phyloP scores from a whole-genome alignment of 2,329 filamentous ascomycete genomes.

The Pseudogymnoascus sp. region DNA sequence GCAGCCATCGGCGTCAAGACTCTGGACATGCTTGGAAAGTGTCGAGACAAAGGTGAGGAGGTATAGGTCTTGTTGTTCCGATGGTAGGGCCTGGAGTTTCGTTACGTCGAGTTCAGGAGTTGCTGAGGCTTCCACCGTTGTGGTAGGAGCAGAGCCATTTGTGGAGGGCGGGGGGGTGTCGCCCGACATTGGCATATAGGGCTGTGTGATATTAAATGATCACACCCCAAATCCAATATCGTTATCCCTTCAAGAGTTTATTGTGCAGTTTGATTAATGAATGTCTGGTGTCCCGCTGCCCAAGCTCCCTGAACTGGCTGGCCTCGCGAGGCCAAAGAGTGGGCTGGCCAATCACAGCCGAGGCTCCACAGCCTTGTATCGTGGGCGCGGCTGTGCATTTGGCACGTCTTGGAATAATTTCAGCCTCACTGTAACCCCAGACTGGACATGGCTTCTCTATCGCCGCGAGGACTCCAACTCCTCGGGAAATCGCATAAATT shows the following conservation, averaged over 20 bases:
- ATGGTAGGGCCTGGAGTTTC: constrained; percentile 80
- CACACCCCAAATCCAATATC: neutral
- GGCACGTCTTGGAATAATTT: constrained; percentile 7
- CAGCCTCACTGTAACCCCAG: neutral
- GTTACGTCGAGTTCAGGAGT: constrained; percentile 78
- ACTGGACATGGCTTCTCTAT: constrained; percentile 6
- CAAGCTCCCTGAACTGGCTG: neutral
- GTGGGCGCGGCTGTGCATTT: neutral
- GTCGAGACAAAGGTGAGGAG: constrained; percentile 81
- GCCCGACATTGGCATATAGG: constrained; percentile 22
- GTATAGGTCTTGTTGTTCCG: constrained; percentile 93
- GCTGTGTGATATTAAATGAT: neutral
- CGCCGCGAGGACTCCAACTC: constrained; percentile 1
- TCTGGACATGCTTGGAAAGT: constrained; percentile 69
- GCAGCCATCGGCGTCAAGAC: constrained; percentile 67
- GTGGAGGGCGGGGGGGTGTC: constrained; percentile 22
- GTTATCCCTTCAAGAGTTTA: constrained; percentile 1
- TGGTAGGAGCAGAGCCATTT: constrained; percentile 28
- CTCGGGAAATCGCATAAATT: neutral
- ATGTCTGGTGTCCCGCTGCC: constrained; percentile 1
- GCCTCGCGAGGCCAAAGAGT: constrained; percentile 6
- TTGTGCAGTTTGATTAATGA: neutral
- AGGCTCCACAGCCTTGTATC: constrained; percentile 4
- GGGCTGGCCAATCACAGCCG: constrained; percentile 6
- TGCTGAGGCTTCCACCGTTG: constrained; percentile 32